Conservation (phyloP, 192 early-diverging fungal species). For the Podila verticillata region DNA sequence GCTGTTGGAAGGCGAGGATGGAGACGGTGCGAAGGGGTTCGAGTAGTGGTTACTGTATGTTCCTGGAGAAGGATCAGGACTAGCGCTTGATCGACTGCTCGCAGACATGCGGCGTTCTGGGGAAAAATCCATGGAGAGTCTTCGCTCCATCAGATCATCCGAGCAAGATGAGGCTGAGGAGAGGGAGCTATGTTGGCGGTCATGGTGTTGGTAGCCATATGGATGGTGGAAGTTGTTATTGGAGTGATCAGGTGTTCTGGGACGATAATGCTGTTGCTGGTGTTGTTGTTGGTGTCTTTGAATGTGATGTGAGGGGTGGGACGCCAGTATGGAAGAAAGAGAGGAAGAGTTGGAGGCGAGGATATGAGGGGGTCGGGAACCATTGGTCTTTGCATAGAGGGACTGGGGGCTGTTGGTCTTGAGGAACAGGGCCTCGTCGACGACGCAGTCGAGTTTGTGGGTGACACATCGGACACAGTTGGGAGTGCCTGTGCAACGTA, state of each 20-base stretch:
- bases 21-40: not conserved
- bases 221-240: not conserved
- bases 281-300: slow-evolving; percentile 4
- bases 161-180: slow-evolving; percentile 30
- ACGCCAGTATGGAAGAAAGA: not conserved
- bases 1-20: too few relatives aligned
- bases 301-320: not conserved
- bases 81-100: slow-evolving; percentile 40
- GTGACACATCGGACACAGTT: slow-evolving; percentile 38
- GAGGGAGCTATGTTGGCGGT: slow-evolving; percentile 12
- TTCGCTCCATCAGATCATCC: slow-evolving; percentile 18
- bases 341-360: not conserved
- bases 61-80: slow-evolving; percentile 18
- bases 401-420: slow-evolving; percentile 41
- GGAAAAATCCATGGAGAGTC: slow-evolving; percentile 16
- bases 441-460: slow-evolving; percentile 43
- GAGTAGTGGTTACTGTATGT: slow-evolving; percentile 12
- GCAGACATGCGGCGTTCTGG: slow-evolving; percentile 46
- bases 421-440: slow-evolving; percentile 47
- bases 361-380: too few relatives aligned
- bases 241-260: not conserved
- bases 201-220: too few relatives aligned
- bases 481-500: slow-evolving; percentile 45
- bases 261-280: not conserved
- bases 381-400: slow-evolving; percentile 6